Evolutionary conservation across 805 yeast species (phyloP).

Genomic region (Wickerhamiella hasegawae): DNA sequence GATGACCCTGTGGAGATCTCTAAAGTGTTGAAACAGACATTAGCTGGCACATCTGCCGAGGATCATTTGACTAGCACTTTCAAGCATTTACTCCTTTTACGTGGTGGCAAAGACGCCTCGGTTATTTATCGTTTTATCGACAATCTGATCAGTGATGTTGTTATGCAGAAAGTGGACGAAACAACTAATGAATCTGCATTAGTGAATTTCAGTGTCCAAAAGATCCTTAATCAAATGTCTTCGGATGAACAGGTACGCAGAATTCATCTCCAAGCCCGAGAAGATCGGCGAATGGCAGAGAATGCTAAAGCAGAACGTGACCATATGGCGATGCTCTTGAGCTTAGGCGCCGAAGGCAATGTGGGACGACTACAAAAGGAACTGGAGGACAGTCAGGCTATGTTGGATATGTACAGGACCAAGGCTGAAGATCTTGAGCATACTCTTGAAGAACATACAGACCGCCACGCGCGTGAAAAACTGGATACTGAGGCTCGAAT

Average conservation of each 20-base stretch:
- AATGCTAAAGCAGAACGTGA: constrained; percentile 43
- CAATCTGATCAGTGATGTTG: constrained; percentile 41
- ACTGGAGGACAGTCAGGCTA: constrained; percentile 43
- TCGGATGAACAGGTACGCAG: constrained; percentile 76
- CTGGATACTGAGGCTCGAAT: constrained; percentile 34
- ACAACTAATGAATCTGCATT: constrained; percentile 34
- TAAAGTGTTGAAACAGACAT: constrained; percentile 37
- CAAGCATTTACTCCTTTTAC: constrained; percentile 44
- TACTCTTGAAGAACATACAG: constrained; percentile 48
- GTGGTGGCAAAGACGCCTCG: too few relatives aligned
- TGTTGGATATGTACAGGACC: constrained; percentile 43
- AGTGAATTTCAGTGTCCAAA: constrained; percentile 61
- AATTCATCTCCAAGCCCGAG: constrained; percentile 44
- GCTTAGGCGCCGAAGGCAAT: constrained; percentile 64
- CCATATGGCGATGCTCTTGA: constrained; percentile 46
- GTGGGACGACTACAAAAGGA: constrained; percentile 45
- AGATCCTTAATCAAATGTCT: constrained; percentile 51
- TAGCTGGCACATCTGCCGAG: constrained; percentile 43
- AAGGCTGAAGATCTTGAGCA: constrained; percentile 41
- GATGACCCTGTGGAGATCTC: constrained; percentile 60
- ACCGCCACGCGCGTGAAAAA: constrained; percentile 20
- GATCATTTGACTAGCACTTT: constrained; percentile 43
- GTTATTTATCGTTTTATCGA: constrained; percentile 43
- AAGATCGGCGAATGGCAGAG: constrained; percentile 36
- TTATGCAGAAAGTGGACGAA: constrained; percentile 25